Evolutionary conservation across 192 early-diverging fungal species (phyloP), one percentile per base, ranked within the genome.

Genomic region (Backusella mclennaniae): DNA sequence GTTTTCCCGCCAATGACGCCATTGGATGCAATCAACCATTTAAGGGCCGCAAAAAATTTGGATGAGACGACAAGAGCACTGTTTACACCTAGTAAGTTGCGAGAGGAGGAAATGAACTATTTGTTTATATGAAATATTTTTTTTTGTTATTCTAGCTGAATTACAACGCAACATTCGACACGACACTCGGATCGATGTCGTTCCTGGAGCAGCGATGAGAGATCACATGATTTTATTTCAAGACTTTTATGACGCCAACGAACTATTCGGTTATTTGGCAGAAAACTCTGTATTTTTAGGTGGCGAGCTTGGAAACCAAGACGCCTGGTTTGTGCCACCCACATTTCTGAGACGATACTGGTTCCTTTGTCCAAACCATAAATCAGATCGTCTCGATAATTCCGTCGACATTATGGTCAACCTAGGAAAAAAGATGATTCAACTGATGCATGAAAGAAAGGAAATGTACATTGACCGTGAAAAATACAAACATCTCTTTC

Each of bases 201-300:
- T 81, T 17, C 80, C 80, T 44, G 76, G 80, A 66, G 68, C 80
- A 38, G 72, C 68, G 9, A 77, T 81, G 76, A 67, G 80, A n/a
- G 80, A 81, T 52, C 75, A 53, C 26, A 81, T 81, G 80, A 81
- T 81, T 15, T 21, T 81, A 15, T 81, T 69, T 29, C 71, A 74
- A 66, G 75, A 81, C 39, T 77, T 66, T 42, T 81, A 81, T 35
- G 73, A 81, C 31, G 76, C 80, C 1, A 77, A 81, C 36, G 72
- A 81, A 42, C 23, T 81, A 15, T 81, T 81, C 19, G 59, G 35
- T 11, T 35, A 69, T n/a, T 41, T 81, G 3, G 33, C 73, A 14
- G 76, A 77, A 39, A 52, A 44, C 23, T 56, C 76, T 0, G 46
- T 73, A 5, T 81, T 81, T 23, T 23, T 81, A 17, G 80, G 80